Percentiles rank a stretch among this genome's conserved stretches.
Conservation (phyloP, 495 filamentous ascomycete species). For the Xylaria flabelliformis region DNA sequence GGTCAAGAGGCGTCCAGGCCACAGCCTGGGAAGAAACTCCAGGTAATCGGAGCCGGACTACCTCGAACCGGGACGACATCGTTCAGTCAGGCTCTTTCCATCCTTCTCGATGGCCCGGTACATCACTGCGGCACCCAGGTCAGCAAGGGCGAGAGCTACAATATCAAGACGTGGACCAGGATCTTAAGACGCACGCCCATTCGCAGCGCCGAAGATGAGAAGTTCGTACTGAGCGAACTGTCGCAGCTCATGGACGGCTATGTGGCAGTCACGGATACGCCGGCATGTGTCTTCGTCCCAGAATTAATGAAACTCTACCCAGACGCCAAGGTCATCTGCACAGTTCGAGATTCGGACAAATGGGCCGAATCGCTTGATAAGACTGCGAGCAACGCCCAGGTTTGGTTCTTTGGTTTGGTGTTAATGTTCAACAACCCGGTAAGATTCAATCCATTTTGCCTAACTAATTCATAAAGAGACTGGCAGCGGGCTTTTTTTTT, state of each 20-base stretch:
- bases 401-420: constrained; percentile 32
- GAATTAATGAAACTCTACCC: constrained; percentile 44
- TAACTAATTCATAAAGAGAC: not conserved
- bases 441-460: not conserved
- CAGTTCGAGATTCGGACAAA: constrained; percentile 37
- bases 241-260: constrained; percentile 39
- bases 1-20: constrained; percentile 41
- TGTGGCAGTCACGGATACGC: constrained; percentile 41
- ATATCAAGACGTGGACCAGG: constrained; percentile 38
- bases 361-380: constrained; percentile 43
- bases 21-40: constrained; percentile 36
- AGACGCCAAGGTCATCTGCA: constrained; percentile 47
- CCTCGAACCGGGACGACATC: constrained; percentile 56
- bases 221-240: constrained; percentile 32
- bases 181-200: constrained; percentile 35
- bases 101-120: constrained; percentile 49
- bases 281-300: constrained; percentile 38
- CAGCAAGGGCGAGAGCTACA: constrained; percentile 31
- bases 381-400: constrained; percentile 30
- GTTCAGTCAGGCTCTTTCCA: constrained; percentile 51
- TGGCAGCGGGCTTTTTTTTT: not conserved
- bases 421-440: constrained; percentile 30
- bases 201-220: constrained; percentile 29
- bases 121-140: constrained; percentile 45
- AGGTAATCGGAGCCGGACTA: constrained; percentile 58